Percentiles rank a stretch among this genome's conserved stretches.
phyloP scores from a whole-genome alignment of 176 grass and related monocot species.

The Cenchrus purpureus region DNA sequence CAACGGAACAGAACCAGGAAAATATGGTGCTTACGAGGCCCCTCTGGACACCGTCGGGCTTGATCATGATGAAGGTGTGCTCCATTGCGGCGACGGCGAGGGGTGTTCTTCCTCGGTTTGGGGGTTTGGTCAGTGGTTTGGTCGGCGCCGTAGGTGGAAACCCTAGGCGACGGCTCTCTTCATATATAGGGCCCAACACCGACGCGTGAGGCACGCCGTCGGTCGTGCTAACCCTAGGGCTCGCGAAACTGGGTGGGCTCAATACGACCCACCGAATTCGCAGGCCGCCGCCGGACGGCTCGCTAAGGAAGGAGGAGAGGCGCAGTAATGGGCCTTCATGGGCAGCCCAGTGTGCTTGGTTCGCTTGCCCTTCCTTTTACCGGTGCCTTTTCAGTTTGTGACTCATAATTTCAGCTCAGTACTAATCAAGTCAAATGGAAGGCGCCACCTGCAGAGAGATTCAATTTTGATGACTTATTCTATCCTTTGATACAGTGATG shows the following conservation, averaged over 20 bases:
- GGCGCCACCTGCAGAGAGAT: too few species aligned
- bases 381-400: neutral
- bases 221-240: neutral
- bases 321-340: too few species aligned
- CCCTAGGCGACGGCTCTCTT: slow-evolving; percentile 23
- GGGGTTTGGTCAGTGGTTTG: neutral
- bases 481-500: neutral
- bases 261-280: neutral
- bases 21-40: slow-evolving; percentile 47
- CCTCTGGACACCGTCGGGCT: slow-evolving; percentile 81
- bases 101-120: neutral
- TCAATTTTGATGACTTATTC: neutral
- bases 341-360: too few species aligned
- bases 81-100: slow-evolving; percentile 42
- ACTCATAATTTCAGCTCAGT: too few species aligned
- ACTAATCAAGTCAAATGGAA: too few species aligned
- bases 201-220: neutral
- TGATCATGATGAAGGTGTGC: slow-evolving; percentile 85
- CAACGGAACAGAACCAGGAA: neutral
- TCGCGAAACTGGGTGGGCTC: neutral
- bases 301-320: too few species aligned
- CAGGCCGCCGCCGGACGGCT: too few species aligned
- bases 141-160: slow-evolving; percentile 49
- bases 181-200: slow-evolving; percentile 38
- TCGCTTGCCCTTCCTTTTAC: too few species aligned